These are phyloP conservation scores for Claviceps sorghi DNA, from an alignment of 2,329 filamentous ascomycete species.

Conservation along the genomic window DNA sequence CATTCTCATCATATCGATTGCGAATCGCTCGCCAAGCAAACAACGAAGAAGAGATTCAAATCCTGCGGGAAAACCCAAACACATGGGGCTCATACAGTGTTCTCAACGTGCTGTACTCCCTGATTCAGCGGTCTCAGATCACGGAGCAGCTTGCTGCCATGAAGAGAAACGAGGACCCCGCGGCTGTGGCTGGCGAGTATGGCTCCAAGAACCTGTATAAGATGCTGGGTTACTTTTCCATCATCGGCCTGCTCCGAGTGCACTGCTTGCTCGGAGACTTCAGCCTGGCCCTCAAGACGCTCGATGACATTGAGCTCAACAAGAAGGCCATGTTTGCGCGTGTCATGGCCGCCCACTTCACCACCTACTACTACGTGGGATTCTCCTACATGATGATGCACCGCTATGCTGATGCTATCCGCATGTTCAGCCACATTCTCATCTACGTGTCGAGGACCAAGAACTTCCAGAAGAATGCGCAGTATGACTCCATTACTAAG, in stretches of 20 bases:
- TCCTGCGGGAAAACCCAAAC: slow-evolving; percentile 92
- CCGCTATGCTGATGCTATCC: slow-evolving; percentile 96
- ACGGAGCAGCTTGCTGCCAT: slow-evolving; percentile 91
- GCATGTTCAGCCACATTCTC: slow-evolving; percentile 99
- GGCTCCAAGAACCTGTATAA: slow-evolving; percentile 87
- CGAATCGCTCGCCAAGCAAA: slow-evolving; percentile 68
- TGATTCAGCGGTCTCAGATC: slow-evolving; percentile 97
- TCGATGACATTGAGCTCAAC: slow-evolving; percentile 98
- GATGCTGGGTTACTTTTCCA: slow-evolving; percentile 98
- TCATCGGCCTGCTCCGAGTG: slow-evolving; percentile 89
- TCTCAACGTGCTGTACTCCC: slow-evolving; percentile 95
- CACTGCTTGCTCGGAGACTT: slow-evolving; percentile 97
- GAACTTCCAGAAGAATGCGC: slow-evolving; percentile 99
- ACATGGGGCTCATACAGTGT: slow-evolving; percentile 99
- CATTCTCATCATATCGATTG: slow-evolving; percentile 93
- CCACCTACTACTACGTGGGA: slow-evolving; percentile 98
- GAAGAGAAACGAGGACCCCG: slow-evolving; percentile 84
- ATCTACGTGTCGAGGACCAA: slow-evolving; percentile 98
- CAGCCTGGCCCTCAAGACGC: slow-evolving; percentile 92
- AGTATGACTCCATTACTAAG: slow-evolving; percentile 98
- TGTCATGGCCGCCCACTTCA: slow-evolving; percentile 99
- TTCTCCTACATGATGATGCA: slow-evolving; percentile 99
- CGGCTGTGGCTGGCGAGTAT: slow-evolving; percentile 84
- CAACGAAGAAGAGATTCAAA: slow-evolving; percentile 83
- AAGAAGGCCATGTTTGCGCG: slow-evolving; percentile 99